These are phyloP conservation scores for Perilla frutescens DNA, from an alignment of 257 asterid species.

Conservation along the genomic window DNA sequence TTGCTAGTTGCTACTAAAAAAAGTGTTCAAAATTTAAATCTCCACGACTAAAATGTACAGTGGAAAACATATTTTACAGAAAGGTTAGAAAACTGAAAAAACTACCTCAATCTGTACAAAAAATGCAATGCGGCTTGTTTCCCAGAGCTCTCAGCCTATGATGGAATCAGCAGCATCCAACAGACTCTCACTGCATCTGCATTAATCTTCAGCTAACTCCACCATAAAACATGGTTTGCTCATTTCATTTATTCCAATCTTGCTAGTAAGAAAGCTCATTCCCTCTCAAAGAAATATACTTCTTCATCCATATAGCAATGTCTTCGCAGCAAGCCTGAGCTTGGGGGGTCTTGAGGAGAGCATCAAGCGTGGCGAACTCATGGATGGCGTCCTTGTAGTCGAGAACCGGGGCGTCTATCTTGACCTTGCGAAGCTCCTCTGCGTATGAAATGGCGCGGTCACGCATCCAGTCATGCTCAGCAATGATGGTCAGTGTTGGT, in stretches of 20 bases:
- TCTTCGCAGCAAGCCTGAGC: slow-evolving; percentile 86
- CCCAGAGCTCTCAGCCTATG: slow-evolving; percentile 11
- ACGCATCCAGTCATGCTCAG: slow-evolving; percentile 91
- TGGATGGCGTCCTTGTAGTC: slow-evolving; percentile 83
- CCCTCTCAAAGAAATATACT: slow-evolving; percentile 81
- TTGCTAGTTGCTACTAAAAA: neutral
- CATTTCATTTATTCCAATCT: neutral
- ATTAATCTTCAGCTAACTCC: neutral
- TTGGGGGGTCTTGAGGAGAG: slow-evolving; percentile 68
- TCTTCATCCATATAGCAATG: slow-evolving; percentile 83
- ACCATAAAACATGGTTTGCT: neutral
- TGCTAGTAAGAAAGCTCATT: slow-evolving; percentile 74
- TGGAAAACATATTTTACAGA: slow-evolving; percentile 22
- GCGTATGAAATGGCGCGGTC: slow-evolving; percentile 84
- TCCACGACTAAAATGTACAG: slow-evolving; percentile 28
- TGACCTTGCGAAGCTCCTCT: slow-evolving; percentile 80
- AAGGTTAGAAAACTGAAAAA: slow-evolving; percentile 2
- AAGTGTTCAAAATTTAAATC: neutral
- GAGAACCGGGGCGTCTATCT: slow-evolving; percentile 78
- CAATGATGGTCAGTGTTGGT: slow-evolving; percentile 80
- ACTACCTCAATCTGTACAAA: slow-evolving; percentile 36
- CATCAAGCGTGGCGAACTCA: slow-evolving; percentile 80
- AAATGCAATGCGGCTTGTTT: neutral
- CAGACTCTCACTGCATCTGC: neutral
- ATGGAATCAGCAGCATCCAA: neutral